These are phyloP conservation scores for Arthrinium phaeospermum DNA, from an alignment of 2,329 filamentous ascomycete genomes.

Conservation along the genomic window DNA sequence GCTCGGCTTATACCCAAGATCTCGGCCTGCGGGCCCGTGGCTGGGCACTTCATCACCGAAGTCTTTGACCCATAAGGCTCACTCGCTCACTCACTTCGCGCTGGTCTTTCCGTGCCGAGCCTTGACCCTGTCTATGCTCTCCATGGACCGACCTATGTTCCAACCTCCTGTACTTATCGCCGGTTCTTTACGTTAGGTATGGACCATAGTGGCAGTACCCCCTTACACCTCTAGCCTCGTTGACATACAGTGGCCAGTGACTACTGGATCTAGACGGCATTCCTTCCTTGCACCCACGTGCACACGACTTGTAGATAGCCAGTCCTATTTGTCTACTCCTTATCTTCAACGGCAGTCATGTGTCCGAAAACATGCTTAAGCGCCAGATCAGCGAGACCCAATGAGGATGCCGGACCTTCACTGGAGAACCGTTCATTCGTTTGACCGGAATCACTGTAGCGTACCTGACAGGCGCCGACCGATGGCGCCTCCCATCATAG, in stretches of 20 bases:
- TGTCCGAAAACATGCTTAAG: background rate
- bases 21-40: background rate
- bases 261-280: background rate
- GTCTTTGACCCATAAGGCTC: background rate
- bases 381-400: background rate
- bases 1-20: conserved; percentile 9
- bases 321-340: background rate
- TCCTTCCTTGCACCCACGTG: background rate
- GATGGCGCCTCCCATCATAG: background rate
- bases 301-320: background rate
- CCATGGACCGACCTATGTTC: too few relatives aligned
- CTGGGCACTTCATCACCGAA: background rate
- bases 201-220: too few relatives aligned
- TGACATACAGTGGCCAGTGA: too few relatives aligned
- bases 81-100: too few relatives aligned
- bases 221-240: background rate
- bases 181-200: too few relatives aligned
- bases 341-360: background rate
- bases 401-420: background rate
- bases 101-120: background rate
- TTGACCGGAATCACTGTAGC: background rate
- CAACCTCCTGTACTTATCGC: too few relatives aligned
- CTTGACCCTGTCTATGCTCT: background rate
- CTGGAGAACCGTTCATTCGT: background rate
- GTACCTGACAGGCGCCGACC: background rate